Percentiles rank a stretch among this genome's conserved stretches.
Conservation (phyloP, 768 basidiomycete genomes). For the Tricholoma matsutake region DNA sequence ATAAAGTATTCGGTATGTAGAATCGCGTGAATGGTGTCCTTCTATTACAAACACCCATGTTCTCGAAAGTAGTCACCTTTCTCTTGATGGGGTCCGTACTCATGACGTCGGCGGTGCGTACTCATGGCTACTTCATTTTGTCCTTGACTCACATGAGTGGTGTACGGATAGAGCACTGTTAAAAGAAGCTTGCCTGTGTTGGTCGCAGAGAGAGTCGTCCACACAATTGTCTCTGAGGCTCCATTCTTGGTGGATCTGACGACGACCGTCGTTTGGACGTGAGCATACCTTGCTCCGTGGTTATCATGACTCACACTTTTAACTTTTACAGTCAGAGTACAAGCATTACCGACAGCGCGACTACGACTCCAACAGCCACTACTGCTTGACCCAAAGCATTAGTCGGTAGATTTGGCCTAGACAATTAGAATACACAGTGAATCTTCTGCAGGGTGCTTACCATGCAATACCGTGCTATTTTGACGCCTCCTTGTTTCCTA, state of each 20-base stretch:
- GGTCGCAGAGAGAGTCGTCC: conserved; percentile 17
- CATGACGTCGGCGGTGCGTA: neutral
- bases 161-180: neutral
- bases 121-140: neutral
- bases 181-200: conserved; percentile 7
- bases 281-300: conserved; percentile 6
- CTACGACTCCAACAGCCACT: neutral
- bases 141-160: neutral
- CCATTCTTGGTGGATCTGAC: conserved; percentile 23
- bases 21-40: neutral
- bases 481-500: too few species aligned
- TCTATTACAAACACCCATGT: neutral
- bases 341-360: conserved; percentile 12
- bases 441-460: too few species aligned
- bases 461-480: too few species aligned
- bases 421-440: too few species aligned
- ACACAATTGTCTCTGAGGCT: conserved; percentile 16
- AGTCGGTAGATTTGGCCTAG: too few species aligned
- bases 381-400: neutral
- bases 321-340: conserved; percentile 18
- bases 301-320: neutral
- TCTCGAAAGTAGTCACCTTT: neutral
- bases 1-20: neutral
- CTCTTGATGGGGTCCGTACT: neutral
- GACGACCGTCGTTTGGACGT: conserved; percentile 24